Base-by-base conservation (phyloP, 2,329 filamentous ascomycete genomes). In the Bipolaris bicolor region DNA sequence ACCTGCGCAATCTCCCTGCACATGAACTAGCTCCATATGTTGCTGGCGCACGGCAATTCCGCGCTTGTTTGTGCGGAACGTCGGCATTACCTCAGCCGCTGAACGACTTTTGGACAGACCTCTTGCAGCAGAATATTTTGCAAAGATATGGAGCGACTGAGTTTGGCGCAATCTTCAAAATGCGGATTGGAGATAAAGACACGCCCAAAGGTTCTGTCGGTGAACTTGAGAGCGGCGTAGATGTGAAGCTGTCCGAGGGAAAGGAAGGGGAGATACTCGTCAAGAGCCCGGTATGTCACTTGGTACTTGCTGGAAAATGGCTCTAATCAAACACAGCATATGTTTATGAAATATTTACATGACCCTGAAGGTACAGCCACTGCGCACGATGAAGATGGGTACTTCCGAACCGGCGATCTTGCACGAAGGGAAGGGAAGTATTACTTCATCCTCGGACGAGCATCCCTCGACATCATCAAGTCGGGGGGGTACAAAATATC, bases 401-500 rank as follows among this genome's bases (percentile, higher is more conserved):
- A 80, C 73, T 83, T 82, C 66, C 79, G 78, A 60, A 83, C 80
- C 0, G 80, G 80, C 9, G 81, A 83, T 37, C 70, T 76, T 43
- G 70, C 69, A 11, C 66, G 77, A 11, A 68, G 67, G 57, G 75
- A 79, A 55, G 77, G 74, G 57, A 79, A 59, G 67, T 82, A 71
- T 58, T 85, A 84, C 64, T 85, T 76, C 36, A 84, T 85, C 51
- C 75, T 83, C 51, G 83, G 83, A 7, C 78, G 82, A 10, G 81
- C 80, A 9, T 82, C 79, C 16, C 76, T 83, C 6, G 82, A 84
- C 60, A 77, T 85, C 31, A 83, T 86, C 67, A 85, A 85, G 60
- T 81, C 80, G 0, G 82, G 83, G 15, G 83, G 83, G 0, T 84
- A 84, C 62, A 85, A 84, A 69, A 81, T 84, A 34, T 83, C 80